Conservation (phyloP, 2,329 filamentous ascomycete genomes). For the Magnaporthiopsis incrustans region DNA sequence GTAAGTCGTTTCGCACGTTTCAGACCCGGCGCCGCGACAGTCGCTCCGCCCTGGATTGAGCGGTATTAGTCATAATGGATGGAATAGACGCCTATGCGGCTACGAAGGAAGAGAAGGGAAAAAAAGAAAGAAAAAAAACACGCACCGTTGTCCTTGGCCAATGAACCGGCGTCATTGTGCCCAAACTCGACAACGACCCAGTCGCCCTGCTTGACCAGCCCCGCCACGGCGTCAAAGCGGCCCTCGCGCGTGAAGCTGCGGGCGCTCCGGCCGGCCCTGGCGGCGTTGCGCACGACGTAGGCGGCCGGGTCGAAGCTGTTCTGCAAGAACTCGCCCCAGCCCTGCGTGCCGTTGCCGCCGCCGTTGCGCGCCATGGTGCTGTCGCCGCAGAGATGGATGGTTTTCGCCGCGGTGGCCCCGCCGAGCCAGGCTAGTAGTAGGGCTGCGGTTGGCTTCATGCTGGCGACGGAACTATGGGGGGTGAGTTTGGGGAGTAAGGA, state of each 20-base stretch:
- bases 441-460: no score
- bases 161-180: conserved; percentile 59
- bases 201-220: conserved; percentile 43
- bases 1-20: conserved; percentile 32
- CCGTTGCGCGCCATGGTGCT: conserved; percentile 44
- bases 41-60: conserved; percentile 20
- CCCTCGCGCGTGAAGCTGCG: conserved; percentile 60
- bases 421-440: no score
- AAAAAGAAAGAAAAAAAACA: neutral
- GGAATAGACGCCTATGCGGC: no score
- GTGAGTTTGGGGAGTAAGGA: no score
- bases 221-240: conserved; percentile 49
- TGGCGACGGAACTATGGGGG: no score
- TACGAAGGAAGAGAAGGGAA: neutral
- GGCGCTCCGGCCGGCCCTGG: conserved; percentile 55
- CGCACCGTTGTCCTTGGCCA: conserved; percentile 45
- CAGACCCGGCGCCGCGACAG: conserved; percentile 42
- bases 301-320: conserved; percentile 18
- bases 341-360: conserved; percentile 15
- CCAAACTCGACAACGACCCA: conserved; percentile 63
- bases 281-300: conserved; percentile 53
- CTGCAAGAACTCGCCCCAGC: conserved; percentile 47
- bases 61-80: no score
- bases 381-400: conserved; percentile 45
- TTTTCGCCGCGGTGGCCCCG: conserved; percentile 13